Conservation (phyloP, 2,329 filamentous ascomycete species). For the Fusarium agapanthi region DNA sequence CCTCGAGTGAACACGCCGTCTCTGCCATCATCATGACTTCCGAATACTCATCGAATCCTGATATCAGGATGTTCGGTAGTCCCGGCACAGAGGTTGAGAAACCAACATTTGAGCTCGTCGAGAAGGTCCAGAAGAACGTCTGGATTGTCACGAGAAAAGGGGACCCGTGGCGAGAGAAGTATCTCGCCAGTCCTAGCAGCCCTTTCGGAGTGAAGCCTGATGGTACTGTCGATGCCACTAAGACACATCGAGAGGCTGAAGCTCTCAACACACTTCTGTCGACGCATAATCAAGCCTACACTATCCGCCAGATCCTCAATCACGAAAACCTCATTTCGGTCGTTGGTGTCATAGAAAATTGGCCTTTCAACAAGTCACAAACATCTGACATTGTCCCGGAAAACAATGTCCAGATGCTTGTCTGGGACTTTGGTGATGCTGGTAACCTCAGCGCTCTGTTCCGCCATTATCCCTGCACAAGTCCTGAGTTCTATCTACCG, state of each 20-base stretch:
- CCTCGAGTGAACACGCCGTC: not conserved
- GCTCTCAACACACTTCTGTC: slow-evolving; percentile 35
- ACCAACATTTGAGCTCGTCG: slow-evolving; percentile 44
- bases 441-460: slow-evolving; percentile 58
- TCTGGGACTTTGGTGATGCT: slow-evolving; percentile 64
- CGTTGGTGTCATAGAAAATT: slow-evolving; percentile 47
- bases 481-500: slow-evolving; percentile 51
- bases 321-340: slow-evolving; percentile 61
- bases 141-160: slow-evolving; percentile 45
- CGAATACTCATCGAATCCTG: not conserved
- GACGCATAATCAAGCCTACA: slow-evolving; percentile 41
- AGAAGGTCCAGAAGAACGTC: slow-evolving; percentile 40
- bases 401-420: slow-evolving; percentile 45
- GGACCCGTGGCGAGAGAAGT: slow-evolving; percentile 45
- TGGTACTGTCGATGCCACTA: not conserved
- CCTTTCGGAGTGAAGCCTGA: slow-evolving; percentile 12
- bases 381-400: slow-evolving; percentile 14
- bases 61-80: not conserved
- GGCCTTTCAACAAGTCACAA: slow-evolving; percentile 21
- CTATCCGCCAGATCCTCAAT: slow-evolving; percentile 52
- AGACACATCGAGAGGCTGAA: slow-evolving; percentile 30
- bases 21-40: slow-evolving; percentile 9
- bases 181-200: slow-evolving; percentile 44
- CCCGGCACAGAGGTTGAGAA: not conserved
- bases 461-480: slow-evolving; percentile 33